phyloP scores from a whole-genome alignment of 768 basidiomycete species.

The Termitomyces sp. region DNA sequence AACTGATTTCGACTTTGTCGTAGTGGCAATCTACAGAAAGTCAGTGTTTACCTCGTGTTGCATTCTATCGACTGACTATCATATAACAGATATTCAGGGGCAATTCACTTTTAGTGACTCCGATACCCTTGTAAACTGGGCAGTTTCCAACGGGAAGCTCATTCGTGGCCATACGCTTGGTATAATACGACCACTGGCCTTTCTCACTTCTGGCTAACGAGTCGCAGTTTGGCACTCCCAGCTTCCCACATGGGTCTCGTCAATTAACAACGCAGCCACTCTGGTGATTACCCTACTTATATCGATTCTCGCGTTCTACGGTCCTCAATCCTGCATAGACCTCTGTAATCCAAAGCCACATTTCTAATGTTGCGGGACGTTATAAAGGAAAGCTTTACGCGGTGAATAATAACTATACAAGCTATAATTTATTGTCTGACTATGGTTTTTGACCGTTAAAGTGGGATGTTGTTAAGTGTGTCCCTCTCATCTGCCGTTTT shows the following conservation, averaged over 20 bases:
- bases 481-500: background rate
- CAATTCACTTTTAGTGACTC: constrained; percentile 25
- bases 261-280: constrained; percentile 31
- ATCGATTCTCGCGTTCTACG: background rate
- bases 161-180: constrained; percentile 38
- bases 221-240: constrained; percentile 30
- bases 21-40: constrained; percentile 36
- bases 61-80: background rate
- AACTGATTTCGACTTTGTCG: background rate
- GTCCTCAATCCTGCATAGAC: constrained; percentile 20
- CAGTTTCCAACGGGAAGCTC: constrained; percentile 31
- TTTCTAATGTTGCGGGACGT: constrained; percentile 37
- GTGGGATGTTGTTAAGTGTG: constrained; percentile 43
- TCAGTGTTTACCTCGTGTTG: background rate
- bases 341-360: constrained; percentile 42
- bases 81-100: constrained; percentile 20
- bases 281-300: constrained; percentile 20
- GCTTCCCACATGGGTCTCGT: constrained; percentile 37
- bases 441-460: constrained; percentile 5
- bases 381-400: constrained; percentile 43
- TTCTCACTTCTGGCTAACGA: background rate
- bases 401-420: constrained; percentile 6
- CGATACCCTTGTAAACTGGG: constrained; percentile 38
- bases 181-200: constrained; percentile 5
- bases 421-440: background rate